Base-by-base conservation (phyloP, 139 green algal species). In the Coccomyxa sp. region DNA sequence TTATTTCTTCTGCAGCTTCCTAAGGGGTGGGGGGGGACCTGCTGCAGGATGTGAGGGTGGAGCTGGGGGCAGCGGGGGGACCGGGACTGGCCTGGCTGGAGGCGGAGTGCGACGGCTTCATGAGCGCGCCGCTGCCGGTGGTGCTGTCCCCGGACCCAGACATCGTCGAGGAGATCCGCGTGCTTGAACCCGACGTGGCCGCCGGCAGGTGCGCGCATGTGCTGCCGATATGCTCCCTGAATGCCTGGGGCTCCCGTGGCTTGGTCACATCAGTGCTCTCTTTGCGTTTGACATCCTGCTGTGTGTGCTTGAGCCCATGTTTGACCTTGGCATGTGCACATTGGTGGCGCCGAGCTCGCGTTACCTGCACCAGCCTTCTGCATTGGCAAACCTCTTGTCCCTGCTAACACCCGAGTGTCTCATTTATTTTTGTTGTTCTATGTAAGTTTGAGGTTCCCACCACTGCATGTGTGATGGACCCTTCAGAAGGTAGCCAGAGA, bases 1-100 rank as follows among this genome's bases (percentile, higher is more conserved):
- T 51, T 51, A 7, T 51, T 51, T 51, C 7, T 51, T 51, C 38
- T 51, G 38, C 38, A 51, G 38, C 38, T 51, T 51, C 38, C 3
- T 51, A 7, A 51, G 38, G 38, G 38, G 38, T 51, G 38, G 38
- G 38, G 38, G 38, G 38, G 38, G 51, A 25, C 14, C 21, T 80
- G 81, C 30, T 58, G 18, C 60, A 58, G 81, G 32, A 51, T 14
- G 23, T 23, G 10, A 67, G 57, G 16, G 28, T 71, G 3, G 21
- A 27, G 13, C 79, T 82, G 58, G 18, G 13, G 4, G 23, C 18
- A 25, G 23, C 77, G 45, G 27, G 9, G 31, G 57, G 81, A 27
- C 28, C 28, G 10, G 81, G 81, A 14, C 27, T 85, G 71, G 38
- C 79, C 27, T 81, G 57, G 10, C 74, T 85, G 25, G 81, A 85